phyloP scores from a whole-genome alignment of 164 flowering plant species.

The Liquidambar formosana region DNA sequence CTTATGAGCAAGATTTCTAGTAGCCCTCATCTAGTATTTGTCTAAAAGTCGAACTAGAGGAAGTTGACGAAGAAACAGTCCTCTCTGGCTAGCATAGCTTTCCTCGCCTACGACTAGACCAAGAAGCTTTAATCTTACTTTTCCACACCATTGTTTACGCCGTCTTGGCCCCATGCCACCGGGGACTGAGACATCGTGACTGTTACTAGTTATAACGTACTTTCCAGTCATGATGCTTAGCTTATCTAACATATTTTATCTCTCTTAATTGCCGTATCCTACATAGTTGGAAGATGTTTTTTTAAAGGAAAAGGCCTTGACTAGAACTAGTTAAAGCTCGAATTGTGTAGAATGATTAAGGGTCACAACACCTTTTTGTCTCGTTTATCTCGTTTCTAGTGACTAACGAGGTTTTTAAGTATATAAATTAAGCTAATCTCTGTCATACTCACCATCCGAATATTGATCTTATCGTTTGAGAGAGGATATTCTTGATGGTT shows the following conservation, averaged over 20 bases:
- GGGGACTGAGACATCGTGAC: neutral
- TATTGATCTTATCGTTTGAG: slow-evolving; percentile 17
- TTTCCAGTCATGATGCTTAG: neutral
- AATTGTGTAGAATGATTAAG: no score
- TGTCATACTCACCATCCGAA: slow-evolving; percentile 1
- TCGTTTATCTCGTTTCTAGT: neutral
- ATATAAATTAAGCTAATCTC: neutral
- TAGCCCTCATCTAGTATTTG: no score
- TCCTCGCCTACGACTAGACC: slow-evolving; percentile 17
- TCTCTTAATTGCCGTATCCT: slow-evolving; percentile 10
- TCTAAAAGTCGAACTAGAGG: no score
- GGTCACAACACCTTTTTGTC: neutral
- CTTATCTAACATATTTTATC: neutral
- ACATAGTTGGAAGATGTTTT: neutral
- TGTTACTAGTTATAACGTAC: neutral
- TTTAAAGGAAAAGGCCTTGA: neutral
- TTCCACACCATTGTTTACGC: slow-evolving; percentile 21
- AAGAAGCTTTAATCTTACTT: slow-evolving; percentile 17
- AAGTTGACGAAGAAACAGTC: slow-evolving; percentile 5
- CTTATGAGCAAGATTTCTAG: no score
- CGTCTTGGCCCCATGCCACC: slow-evolving; percentile 9
- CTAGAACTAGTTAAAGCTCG: neutral
- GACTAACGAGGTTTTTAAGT: neutral
- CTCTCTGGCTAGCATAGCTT: slow-evolving; percentile 10
- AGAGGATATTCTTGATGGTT: slow-evolving; percentile 21